phyloP scores from a whole-genome alignment of 1,139 yeast species.

The Sugiyamaella xylanicola region DNA sequence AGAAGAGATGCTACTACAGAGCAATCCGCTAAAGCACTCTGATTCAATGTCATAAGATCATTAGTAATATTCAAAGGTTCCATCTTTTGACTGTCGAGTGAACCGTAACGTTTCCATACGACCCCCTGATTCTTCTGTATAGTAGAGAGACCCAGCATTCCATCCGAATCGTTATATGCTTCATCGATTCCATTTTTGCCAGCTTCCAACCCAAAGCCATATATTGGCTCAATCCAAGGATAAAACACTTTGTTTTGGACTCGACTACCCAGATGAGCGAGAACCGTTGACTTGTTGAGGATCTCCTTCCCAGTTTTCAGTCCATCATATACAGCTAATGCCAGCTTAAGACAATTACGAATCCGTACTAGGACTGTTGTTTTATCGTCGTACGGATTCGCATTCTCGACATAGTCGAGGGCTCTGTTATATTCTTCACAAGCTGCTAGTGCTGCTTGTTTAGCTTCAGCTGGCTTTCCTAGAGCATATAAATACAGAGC shows the following conservation, averaged over 20 bases:
- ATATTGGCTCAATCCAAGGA: conserved; percentile 37
- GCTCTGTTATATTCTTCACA: conserved; percentile 23
- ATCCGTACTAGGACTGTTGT: conserved; percentile 11
- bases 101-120: conserved; percentile 34
- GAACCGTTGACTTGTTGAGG: conserved; percentile 26
- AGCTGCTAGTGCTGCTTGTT: conserved; percentile 30
- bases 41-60: conserved; percentile 35
- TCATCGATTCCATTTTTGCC: not conserved
- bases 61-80: not conserved
- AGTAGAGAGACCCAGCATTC: conserved; percentile 25
- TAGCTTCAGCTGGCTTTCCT: conserved; percentile 26
- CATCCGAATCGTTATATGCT: conserved; percentile 29
- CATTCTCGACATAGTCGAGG: conserved; percentile 1
- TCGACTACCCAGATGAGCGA: conserved; percentile 34
- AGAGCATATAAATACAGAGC: conserved; percentile 33
- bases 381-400: not conserved
- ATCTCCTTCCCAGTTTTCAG: conserved; percentile 26
- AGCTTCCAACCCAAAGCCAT: not conserved
- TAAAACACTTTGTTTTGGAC: conserved; percentile 28
- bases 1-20: conserved; percentile 72
- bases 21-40: conserved; percentile 68
- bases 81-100: not conserved
- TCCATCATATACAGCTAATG: conserved; percentile 27
- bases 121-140: conserved; percentile 29
- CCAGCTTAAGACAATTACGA: conserved; percentile 17